Conservation (phyloP, 441 rosid genomes). For the Metrosideros polymorpha region DNA sequence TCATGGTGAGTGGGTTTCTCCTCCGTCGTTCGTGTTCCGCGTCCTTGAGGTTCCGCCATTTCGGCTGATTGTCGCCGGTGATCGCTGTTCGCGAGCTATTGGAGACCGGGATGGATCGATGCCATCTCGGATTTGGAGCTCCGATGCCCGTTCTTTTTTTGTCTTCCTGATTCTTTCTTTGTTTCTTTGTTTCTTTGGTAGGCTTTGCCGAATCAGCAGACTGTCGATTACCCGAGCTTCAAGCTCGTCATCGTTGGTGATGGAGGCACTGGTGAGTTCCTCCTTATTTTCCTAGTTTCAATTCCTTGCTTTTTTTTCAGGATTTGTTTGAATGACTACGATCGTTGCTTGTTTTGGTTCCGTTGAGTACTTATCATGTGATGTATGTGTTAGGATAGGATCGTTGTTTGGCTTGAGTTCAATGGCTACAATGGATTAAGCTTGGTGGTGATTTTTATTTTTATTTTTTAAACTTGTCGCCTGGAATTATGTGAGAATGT, state of each 20-base stretch:
- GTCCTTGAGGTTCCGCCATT: background rate
- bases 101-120: background rate
- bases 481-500: background rate
- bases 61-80: background rate
- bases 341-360: background rate
- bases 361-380: background rate
- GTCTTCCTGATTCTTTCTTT: background rate
- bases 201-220: conserved; percentile 88
- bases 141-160: background rate
- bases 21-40: background rate
- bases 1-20: background rate
- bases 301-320: background rate
- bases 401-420: background rate
- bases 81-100: background rate
- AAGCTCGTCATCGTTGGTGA: conserved; percentile 79
- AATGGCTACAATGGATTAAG: background rate
- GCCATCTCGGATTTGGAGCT: background rate
- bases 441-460: background rate
- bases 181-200: too few relatives aligned
- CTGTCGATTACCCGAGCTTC: conserved; percentile 75
- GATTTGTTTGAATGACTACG: background rate
- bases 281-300: background rate
- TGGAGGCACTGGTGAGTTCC: conserved; percentile 49
- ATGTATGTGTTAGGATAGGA: background rate
- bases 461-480: background rate